phyloP scores from a whole-genome alignment of 768 basidiomycete genomes.

The Suillus alpinus region DNA sequence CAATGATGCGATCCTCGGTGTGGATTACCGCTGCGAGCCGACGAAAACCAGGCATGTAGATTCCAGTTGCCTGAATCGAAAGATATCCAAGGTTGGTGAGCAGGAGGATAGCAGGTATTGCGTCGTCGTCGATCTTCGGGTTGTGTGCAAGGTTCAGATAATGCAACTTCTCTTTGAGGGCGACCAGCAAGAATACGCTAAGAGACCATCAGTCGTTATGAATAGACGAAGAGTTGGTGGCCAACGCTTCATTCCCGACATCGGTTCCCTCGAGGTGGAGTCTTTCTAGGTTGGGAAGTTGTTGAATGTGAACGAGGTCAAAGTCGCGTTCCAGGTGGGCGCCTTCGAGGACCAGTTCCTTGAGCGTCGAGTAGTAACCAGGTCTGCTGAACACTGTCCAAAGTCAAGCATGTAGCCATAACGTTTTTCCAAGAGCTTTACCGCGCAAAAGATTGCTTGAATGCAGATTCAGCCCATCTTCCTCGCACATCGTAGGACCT shows the following conservation, averaged over 20 bases:
- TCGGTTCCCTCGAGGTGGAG: slow-evolving; percentile 51
- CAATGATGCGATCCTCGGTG: slow-evolving; percentile 38
- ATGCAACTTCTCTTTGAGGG: slow-evolving; percentile 51
- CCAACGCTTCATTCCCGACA: slow-evolving; percentile 63
- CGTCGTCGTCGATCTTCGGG: slow-evolving; percentile 52
- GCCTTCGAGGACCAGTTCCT: slow-evolving; percentile 48
- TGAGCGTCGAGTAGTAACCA: slow-evolving; percentile 49
- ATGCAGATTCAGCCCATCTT: slow-evolving; percentile 50
- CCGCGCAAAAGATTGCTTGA: slow-evolving; percentile 42
- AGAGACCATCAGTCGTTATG: slow-evolving; percentile 7
- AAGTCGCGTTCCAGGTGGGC: slow-evolving; percentile 41
- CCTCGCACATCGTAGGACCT: slow-evolving; percentile 43
- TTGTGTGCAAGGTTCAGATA: slow-evolving; percentile 54
- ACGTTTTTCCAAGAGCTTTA: slow-evolving; percentile 18
- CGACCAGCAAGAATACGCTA: slow-evolving; percentile 57
- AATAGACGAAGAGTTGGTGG: background rate
- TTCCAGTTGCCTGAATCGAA: slow-evolving; percentile 49
- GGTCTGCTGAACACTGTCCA: slow-evolving; percentile 48
- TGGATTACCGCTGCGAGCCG: slow-evolving; percentile 39
- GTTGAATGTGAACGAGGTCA: slow-evolving; percentile 51
- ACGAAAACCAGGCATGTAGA: slow-evolving; percentile 59
- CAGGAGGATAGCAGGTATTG: slow-evolving; percentile 50
- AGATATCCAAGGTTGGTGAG: slow-evolving; percentile 48
- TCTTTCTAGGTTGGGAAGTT: slow-evolving; percentile 47
- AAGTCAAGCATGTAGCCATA: slow-evolving; percentile 3